Evolutionary conservation across 2,329 filamentous ascomycete genomes (phyloP), one percentile per base, ranked within the genome.

Genomic region (Stagonosporopsis vannaccii): DNA sequence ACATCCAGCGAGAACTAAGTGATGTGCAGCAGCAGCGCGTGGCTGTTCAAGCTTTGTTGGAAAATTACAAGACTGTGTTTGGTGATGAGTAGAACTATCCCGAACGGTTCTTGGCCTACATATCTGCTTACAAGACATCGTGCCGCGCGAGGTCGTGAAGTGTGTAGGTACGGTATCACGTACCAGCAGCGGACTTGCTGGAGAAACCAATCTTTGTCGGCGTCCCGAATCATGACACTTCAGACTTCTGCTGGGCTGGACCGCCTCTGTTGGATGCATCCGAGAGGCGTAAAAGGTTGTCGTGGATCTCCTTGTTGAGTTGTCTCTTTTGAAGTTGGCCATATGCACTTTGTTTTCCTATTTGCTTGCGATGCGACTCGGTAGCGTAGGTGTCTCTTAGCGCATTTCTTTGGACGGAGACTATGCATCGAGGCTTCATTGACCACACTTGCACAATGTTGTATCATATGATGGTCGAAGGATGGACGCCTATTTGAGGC

Each of bases 21-120:
- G 95, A 99, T 74, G 96, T 97, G 83, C 90, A 95, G 73, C 85
- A 89, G 66, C 97, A 98, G 84, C 96, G 97, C 67, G 84, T 90
- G 62, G 92, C 92, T 6, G 89, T 98, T 64, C 93, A 97, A 78
- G 96, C 95, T 69, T 83, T 99, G 71, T 90, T 98, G 63, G 94
- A 98, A 75, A 90, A 97, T 75, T 92, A 90, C 73, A 85, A 91
- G 69, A 85, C 84, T 65, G 90, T 97, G 58, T 98, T 97, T 49
- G 69, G 71, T 39, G 68, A 71, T 43, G 72, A 75, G n/a, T 73
- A 69, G 49, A 40, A n/a, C 17, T 17, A 30, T 17, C 12, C 11
- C 15, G n/a, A 45, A 4, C 12, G 7, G 23, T 40, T 26, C 23
- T 47, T 43, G 42, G 37, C 47, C 43, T 43, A 57, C 48, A 32